A percentile compares a stretch with the other conserved stretches of the same genome.
Evolutionary conservation across 2,329 filamentous ascomycete genomes (phyloP).

Genomic region (Fusarium stilboides): DNA sequence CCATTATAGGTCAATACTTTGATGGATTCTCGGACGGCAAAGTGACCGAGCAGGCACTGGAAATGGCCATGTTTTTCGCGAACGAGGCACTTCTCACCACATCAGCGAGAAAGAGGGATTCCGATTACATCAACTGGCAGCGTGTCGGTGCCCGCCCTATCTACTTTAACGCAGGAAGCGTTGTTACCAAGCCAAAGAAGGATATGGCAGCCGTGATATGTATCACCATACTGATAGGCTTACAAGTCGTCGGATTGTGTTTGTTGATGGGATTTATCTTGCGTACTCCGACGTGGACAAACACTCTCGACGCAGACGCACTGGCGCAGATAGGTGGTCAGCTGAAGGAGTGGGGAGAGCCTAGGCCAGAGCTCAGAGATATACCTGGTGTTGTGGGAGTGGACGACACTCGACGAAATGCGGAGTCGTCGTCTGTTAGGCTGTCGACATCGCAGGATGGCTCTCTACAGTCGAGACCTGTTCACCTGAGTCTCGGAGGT

Average conservation of each 20-base stretch:
- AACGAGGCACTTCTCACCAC: constrained; percentile 30
- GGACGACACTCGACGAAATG: background rate
- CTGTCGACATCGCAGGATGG: background rate
- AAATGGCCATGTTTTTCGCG: constrained; percentile 34
- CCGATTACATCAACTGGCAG: background rate
- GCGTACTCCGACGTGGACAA: constrained; percentile 24
- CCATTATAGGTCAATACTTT: background rate
- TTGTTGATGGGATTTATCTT: constrained; percentile 16
- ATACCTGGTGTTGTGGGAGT: constrained; percentile 8
- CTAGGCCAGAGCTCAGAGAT: background rate
- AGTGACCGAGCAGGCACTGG: background rate
- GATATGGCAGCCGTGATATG: background rate
- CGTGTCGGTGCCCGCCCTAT: background rate
- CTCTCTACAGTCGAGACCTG: background rate
- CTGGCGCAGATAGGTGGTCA: constrained; percentile 16
- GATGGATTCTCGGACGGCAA: background rate
- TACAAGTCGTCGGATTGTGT: constrained; percentile 16
- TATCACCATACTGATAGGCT: constrained; percentile 11
- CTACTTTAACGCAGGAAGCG: background rate
- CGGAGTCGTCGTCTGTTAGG: background rate
- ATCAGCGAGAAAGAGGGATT: background rate
- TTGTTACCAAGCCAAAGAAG: constrained; percentile 19
- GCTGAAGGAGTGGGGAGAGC: constrained; percentile 23
- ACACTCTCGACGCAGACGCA: constrained; percentile 25
- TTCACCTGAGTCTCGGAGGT: constrained; percentile 1